Evolutionary conservation across 768 basidiomycete species (phyloP).

Genomic region (Pleurotus citrinopileatus): DNA sequence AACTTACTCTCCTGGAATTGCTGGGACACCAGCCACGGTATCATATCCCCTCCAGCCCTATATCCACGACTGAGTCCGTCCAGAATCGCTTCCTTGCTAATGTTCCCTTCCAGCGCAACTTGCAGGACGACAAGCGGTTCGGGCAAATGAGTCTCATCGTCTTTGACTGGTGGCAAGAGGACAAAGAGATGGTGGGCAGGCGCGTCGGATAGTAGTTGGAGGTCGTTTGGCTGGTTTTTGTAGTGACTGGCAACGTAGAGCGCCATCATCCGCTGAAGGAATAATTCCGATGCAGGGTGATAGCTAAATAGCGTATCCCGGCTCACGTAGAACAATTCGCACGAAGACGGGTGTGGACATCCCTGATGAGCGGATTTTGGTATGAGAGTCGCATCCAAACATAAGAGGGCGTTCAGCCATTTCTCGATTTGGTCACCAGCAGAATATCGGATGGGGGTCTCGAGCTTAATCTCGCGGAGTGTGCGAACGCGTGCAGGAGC

Average conservation of each 20-base stretch:
- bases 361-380: slow-evolving; percentile 52
- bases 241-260: slow-evolving; percentile 97
- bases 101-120: slow-evolving; percentile 93
- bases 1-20: slow-evolving; percentile 97
- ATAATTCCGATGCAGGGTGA: slow-evolving; percentile 95
- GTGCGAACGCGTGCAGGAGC: slow-evolving; percentile 67
- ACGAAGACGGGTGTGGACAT: slow-evolving; percentile 92
- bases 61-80: slow-evolving; percentile 82
- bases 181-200: slow-evolving; percentile 98
- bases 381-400: slow-evolving; percentile 78
- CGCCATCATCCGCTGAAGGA: slow-evolving; percentile 98
- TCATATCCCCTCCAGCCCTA: slow-evolving; percentile 92
- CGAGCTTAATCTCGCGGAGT: slow-evolving; percentile 90
- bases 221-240: slow-evolving; percentile 98
- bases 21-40: slow-evolving; percentile 94
- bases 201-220: slow-evolving; percentile 96
- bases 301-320: slow-evolving; percentile 96
- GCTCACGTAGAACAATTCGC: slow-evolving; percentile 94
- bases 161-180: slow-evolving; percentile 86
- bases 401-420: slow-evolving; percentile 90
- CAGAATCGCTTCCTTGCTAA: slow-evolving; percentile 81
- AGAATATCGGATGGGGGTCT: slow-evolving; percentile 92
- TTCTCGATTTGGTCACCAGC: slow-evolving; percentile 86
- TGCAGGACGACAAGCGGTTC: slow-evolving; percentile 96
- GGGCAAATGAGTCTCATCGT: slow-evolving; percentile 87